A percentile compares a stretch with the other conserved stretches of the same genome.
Conservation (phyloP, 441 rosid species). For the Erodium texanum region DNA sequence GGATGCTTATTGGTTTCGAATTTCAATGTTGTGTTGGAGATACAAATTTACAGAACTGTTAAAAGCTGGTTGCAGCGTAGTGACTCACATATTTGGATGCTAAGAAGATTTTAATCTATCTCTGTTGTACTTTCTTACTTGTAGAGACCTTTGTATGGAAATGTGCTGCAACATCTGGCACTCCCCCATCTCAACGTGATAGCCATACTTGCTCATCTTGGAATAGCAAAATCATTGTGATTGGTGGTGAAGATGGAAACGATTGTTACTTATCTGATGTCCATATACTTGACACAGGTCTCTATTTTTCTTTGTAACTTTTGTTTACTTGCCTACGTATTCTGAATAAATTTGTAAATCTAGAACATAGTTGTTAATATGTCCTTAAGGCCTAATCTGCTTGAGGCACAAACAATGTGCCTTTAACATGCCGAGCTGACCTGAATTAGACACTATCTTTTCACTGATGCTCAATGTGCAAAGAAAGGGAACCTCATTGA, state of each 20-base stretch:
- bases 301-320: constrained; percentile 3
- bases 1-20: background rate
- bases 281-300: constrained; percentile 91
- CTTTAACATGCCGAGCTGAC: background rate
- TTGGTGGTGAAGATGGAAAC: constrained; percentile 93
- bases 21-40: background rate
- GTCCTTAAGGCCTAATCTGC: background rate
- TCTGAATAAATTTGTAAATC: background rate
- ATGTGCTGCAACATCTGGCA: constrained; percentile 58
- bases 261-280: constrained; percentile 90
- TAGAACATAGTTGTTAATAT: background rate
- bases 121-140: constrained; percentile 16
- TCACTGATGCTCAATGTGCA: background rate
- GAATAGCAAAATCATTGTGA: constrained; percentile 71
- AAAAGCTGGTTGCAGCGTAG: background rate
- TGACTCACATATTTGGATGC: background rate
- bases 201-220: constrained; percentile 95
- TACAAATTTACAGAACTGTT: background rate
- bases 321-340: background rate
- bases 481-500: background rate
- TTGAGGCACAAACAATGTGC: background rate
- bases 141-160: constrained; percentile 91
- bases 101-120: background rate
- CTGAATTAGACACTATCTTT: background rate
- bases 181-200: constrained; percentile 84